Percentiles rank a stretch among this genome's conserved stretches.
Conservation (phyloP, 2,329 filamentous ascomycete genomes). For the Bertia moriformis region DNA sequence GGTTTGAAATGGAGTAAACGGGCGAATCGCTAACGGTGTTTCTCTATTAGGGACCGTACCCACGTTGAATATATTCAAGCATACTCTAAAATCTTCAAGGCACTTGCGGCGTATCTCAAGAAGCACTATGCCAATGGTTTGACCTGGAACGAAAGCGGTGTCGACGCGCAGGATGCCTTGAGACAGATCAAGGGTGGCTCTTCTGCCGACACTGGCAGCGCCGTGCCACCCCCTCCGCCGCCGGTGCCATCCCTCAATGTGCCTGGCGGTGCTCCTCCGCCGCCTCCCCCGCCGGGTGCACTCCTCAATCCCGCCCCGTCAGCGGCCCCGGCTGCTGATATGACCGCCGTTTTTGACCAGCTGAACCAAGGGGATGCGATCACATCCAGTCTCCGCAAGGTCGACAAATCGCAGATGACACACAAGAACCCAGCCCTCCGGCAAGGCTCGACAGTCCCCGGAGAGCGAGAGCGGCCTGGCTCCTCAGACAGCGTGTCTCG, state of each 20-base stretch:
- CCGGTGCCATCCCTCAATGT: constrained; percentile 11
- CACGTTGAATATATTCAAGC: constrained; percentile 81
- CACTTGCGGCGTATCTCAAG: constrained; percentile 71
- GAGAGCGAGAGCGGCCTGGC: constrained; percentile 10
- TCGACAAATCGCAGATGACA: constrained; percentile 91
- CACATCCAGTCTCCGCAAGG: constrained; percentile 78
- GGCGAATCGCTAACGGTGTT: constrained; percentile 4
- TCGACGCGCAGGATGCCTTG: constrained; percentile 48
- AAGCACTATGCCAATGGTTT: constrained; percentile 68
- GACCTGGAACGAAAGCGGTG: constrained; percentile 71
- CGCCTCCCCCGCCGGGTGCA: constrained; percentile 57
- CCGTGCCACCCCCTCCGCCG: constrained; percentile 30
- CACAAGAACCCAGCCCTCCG: constrained; percentile 91
- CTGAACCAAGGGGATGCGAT: constrained; percentile 81
- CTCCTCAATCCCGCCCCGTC: constrained; percentile 49
- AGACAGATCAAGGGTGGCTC: constrained; percentile 34
- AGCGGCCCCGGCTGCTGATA: constrained; percentile 36
- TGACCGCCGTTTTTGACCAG: constrained; percentile 80
- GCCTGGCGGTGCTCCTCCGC: constrained; percentile 25
- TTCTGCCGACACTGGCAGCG: constrained; percentile 17
- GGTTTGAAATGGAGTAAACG: background rate
- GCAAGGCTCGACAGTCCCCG: constrained; percentile 55
- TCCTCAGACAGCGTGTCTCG: constrained; percentile 33
- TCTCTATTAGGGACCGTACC: constrained; percentile 46
- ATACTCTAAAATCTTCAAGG: constrained; percentile 83